Conservation (phyloP, 2,329 filamentous ascomycete genomes). For the Fusarium fujikuroi region DNA sequence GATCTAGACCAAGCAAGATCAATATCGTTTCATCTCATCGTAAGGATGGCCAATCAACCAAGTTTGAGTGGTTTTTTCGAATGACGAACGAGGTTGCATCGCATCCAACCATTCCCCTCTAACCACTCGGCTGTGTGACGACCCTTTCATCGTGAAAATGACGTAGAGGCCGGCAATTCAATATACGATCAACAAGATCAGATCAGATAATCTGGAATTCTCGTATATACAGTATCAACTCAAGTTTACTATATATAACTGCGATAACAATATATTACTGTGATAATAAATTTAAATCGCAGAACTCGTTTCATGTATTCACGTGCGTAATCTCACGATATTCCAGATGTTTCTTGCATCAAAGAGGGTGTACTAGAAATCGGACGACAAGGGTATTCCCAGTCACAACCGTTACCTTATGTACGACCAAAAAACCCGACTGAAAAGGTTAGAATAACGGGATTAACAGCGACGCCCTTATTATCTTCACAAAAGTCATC, state of each 20-base stretch:
- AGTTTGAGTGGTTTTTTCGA: not conserved
- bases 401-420: constrained; percentile 11
- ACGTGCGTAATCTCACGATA: not conserved
- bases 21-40: not conserved
- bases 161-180: constrained; percentile 24
- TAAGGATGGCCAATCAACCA: not conserved
- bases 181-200: not conserved
- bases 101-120: not conserved
- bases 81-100: constrained; percentile 27
- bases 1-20: constrained; percentile 1
- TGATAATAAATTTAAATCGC: too few species aligned
- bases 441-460: constrained; percentile 5
- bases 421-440: not conserved
- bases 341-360: not conserved
- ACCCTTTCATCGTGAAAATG: constrained; percentile 7
- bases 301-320: not conserved
- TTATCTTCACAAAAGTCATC: not conserved
- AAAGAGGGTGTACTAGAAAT: not conserved
- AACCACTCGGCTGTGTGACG: constrained; percentile 7
- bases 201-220: not conserved
- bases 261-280: too few species aligned
- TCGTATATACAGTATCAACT: not conserved
- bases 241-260: too few species aligned
- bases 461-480: not conserved
- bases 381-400: constrained; percentile 12